A percentile compares a stretch with the other conserved stretches of the same genome.
Evolutionary conservation across 495 filamentous ascomycete species (phyloP).

Genomic region (Pyronema omphalodes): DNA sequence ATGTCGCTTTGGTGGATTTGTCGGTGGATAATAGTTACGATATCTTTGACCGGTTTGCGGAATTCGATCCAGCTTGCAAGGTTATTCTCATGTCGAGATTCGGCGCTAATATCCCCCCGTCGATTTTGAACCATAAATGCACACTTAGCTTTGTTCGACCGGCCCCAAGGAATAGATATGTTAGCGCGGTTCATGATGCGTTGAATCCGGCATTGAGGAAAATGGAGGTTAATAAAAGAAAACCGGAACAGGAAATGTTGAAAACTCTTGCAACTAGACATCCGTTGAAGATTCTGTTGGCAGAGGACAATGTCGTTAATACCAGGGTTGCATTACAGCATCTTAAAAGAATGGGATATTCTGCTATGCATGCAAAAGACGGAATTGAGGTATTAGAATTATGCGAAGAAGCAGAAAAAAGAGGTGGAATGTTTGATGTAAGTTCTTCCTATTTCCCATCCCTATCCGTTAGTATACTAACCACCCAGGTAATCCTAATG

Average conservation of each 20-base stretch:
- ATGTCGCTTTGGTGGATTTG: slow-evolving; percentile 21
- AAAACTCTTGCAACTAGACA: slow-evolving; percentile 20
- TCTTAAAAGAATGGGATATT: slow-evolving; percentile 23
- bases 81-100: slow-evolving; percentile 24
- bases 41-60: slow-evolving; percentile 14
- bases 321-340: slow-evolving; percentile 23
- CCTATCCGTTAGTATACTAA: not conserved
- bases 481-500: slow-evolving; percentile 20
- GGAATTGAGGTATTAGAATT: slow-evolving; percentile 23
- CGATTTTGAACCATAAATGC: slow-evolving; percentile 16
- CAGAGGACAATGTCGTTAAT: slow-evolving; percentile 23
- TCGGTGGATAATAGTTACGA: slow-evolving; percentile 20
- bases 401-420: slow-evolving; percentile 18
- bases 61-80: slow-evolving; percentile 16
- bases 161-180: slow-evolving; percentile 19
- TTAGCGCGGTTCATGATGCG: slow-evolving; percentile 20
- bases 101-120: slow-evolving; percentile 14
- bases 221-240: slow-evolving; percentile 9
- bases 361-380: slow-evolving; percentile 22
- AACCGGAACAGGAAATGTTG: slow-evolving; percentile 19
- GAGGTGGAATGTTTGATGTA: slow-evolving; percentile 23
- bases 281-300: slow-evolving; percentile 20
- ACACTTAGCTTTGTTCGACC: slow-evolving; percentile 20
- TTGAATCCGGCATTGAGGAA: slow-evolving; percentile 10
- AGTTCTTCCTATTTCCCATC: not conserved